Percentiles rank a stretch among this genome's conserved stretches.
These are phyloP conservation scores for Xylaria multiplex DNA, from an alignment of 2,329 filamentous ascomycete genomes.

Conservation along the genomic window DNA sequence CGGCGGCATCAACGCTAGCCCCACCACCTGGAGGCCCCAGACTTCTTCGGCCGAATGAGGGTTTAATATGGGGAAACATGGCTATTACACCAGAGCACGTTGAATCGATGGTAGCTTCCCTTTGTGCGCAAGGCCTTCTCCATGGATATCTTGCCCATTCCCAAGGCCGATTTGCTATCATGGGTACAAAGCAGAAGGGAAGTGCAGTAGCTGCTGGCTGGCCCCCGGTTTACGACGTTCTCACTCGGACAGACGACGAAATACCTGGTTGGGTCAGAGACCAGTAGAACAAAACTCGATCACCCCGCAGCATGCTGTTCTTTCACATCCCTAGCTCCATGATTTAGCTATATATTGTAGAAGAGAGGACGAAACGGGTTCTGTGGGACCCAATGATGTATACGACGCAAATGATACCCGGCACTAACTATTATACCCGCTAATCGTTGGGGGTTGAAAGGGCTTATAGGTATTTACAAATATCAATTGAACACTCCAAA, in stretches of 20 bases:
- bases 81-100: constrained; percentile 70
- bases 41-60: constrained; percentile 65
- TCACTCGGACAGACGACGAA: constrained; percentile 68
- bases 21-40: constrained; percentile 60
- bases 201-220: constrained; percentile 77
- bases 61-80: constrained; percentile 71
- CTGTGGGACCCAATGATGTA: neutral
- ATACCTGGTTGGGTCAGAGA: constrained; percentile 47
- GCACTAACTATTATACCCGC: neutral
- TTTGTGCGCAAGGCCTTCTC: constrained; percentile 83
- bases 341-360: constrained; percentile 19
- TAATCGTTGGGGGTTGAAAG: neutral
- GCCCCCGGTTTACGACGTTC: constrained; percentile 76
- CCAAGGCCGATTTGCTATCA: constrained; percentile 81
- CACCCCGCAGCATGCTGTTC: neutral
- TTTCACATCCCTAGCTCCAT: neutral
- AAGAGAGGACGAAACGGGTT: neutral
- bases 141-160: constrained; percentile 85
- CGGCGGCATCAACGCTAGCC: constrained; percentile 54
- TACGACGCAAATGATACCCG: constrained; percentile 30
- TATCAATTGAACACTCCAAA: neutral
- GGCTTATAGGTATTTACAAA: neutral
- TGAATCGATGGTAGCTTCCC: constrained; percentile 79
- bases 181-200: constrained; percentile 75
- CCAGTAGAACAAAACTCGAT: constrained; percentile 20